Evolutionary conservation across 345 rosid genomes (phyloP).

Genomic region (Bretschneidera sinensis): DNA sequence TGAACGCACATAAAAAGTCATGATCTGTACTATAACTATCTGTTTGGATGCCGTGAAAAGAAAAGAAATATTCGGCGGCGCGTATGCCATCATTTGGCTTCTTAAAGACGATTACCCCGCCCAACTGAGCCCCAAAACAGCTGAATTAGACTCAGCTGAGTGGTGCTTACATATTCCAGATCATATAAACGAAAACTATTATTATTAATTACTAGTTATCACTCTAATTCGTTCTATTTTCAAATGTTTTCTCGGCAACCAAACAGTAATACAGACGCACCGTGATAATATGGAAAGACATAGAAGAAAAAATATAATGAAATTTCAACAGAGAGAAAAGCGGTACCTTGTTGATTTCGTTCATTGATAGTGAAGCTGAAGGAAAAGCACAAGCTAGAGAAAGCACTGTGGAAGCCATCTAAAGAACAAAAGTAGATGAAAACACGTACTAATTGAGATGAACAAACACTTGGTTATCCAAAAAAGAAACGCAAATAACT

Average conservation of each 20-base stretch:
- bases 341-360: constrained; percentile 52
- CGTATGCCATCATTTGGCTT: not conserved
- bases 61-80: too few relatives aligned
- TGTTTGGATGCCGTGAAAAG: not conserved
- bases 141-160: not conserved
- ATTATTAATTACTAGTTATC: not conserved
- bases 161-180: not conserved
- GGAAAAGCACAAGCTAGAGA: constrained; percentile 49
- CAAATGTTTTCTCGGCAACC: constrained; percentile 4
- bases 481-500: not conserved
- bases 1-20: not conserved
- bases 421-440: not conserved
- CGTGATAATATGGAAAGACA: not conserved
- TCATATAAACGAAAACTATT: not conserved
- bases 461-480: not conserved
- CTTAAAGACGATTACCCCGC: not conserved
- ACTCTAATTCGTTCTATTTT: not conserved
- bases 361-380: constrained; percentile 44
- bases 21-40: not conserved
- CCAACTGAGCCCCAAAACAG: not conserved
- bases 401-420: constrained; percentile 60
- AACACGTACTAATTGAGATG: too few relatives aligned
- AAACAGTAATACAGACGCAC: constrained; percentile 3
- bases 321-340: not conserved
- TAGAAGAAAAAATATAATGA: not conserved